Base-by-base conservation (phyloP, 2,329 filamentous ascomycete species). In the Cladosporium sp. region DNA sequence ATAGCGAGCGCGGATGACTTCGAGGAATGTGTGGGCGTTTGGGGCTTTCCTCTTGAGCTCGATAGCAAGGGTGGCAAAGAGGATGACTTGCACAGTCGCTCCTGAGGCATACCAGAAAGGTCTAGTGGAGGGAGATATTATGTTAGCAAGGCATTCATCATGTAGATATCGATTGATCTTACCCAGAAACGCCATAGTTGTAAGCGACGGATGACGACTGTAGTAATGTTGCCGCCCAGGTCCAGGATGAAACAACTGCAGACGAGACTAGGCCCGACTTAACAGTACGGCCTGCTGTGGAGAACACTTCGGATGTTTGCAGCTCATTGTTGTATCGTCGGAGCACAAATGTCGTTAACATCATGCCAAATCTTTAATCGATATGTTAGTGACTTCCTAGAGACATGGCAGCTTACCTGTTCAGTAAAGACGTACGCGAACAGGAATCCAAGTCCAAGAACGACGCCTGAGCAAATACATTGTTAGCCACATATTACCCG, bases 231-330 rank as follows among this genome's bases (percentile, higher is more conserved):
- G 73, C 92, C 0, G 92, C 92, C 92, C 92, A 96, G 0, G 93
- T 96, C 93, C 93, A 97, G 5, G 90, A 93, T 18, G 90, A 93
- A 3, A 96, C 92, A n/a, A 97, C 93, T 18, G 92, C 93, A 5
- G 91, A 91, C 12, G 91, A 91, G 0, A 96, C 92, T 16, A 97
- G 83, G 52, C 93, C 93, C 10, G 91, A 93, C 76, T 96, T 97
- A 70, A 97, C 91, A 1, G 91, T 93, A 68, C 93, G 85, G 21
- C 92, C 92, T 59, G 93, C 93, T 0, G 93, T 96, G 69, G 86
- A 93, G 83, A 97, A 97, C 87, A 93, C 95, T 80, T 97, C 93
- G 0, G 91, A 93, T 0, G 93, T 97, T 77, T 96, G 92, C 3
- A 93, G 82, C 77, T 95, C 92, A 81, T 88, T 84, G 73, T 89